Percentiles rank a stretch among this genome's conserved stretches.
Conservation (phyloP, 2,329 filamentous ascomycete species). For the Trichoderma koningiopsis region DNA sequence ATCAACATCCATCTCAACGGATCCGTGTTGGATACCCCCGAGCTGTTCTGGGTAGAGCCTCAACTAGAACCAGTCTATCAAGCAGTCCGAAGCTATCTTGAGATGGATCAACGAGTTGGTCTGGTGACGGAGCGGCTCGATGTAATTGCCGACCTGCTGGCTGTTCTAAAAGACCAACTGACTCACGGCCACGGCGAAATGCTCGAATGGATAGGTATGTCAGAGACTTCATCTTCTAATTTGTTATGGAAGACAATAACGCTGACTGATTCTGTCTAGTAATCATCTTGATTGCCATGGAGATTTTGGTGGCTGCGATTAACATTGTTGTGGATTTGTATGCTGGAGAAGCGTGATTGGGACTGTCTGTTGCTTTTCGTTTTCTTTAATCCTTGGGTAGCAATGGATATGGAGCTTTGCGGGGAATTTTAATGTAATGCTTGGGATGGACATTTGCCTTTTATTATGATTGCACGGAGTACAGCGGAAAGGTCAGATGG, state of each 20-base stretch:
- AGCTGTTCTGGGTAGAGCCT: slow-evolving; percentile 98
- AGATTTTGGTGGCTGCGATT: slow-evolving; percentile 88
- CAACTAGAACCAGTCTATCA: slow-evolving; percentile 96
- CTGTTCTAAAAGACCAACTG: slow-evolving; percentile 92
- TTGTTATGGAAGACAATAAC: background rate
- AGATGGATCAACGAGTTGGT: slow-evolving; percentile 95
- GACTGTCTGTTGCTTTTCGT: background rate
- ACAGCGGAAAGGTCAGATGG: background rate
- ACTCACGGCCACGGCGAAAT: slow-evolving; percentile 91
- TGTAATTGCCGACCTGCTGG: slow-evolving; percentile 89
- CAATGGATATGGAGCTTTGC: background rate
- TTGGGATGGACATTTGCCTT: background rate
- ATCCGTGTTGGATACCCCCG: slow-evolving; percentile 92
- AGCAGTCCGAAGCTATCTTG: slow-evolving; percentile 90
- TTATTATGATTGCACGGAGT: background rate
- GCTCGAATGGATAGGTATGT: slow-evolving; percentile 83
- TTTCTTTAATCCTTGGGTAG: background rate
- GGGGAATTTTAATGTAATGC: background rate
- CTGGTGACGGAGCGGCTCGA: slow-evolving; percentile 81
- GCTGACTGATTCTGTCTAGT: slow-evolving; percentile 55
- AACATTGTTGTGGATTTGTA: slow-evolving; percentile 96
- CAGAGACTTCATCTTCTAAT: background rate
- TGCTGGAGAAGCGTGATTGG: slow-evolving; percentile 43
- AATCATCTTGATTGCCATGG: slow-evolving; percentile 91
- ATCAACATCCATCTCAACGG: slow-evolving; percentile 99